These are phyloP conservation scores for Penicillium steckii DNA, from an alignment of 495 filamentous ascomycete species.

Conservation along the genomic window DNA sequence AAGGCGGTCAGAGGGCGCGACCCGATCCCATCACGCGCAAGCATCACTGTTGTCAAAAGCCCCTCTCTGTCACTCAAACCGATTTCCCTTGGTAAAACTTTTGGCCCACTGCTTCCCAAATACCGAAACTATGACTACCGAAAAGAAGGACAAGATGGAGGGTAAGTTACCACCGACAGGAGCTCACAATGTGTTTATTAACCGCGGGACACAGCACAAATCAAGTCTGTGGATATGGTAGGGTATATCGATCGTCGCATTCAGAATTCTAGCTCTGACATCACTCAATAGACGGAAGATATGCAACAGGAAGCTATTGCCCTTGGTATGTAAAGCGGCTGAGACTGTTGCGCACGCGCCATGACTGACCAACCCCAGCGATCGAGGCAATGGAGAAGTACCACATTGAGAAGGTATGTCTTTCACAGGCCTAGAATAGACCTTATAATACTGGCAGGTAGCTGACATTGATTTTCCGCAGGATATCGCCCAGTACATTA, in stretches of 20 bases:
- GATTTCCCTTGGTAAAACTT: neutral
- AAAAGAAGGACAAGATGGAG: slow-evolving; percentile 71
- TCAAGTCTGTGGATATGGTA: slow-evolving; percentile 99
- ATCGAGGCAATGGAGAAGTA: slow-evolving; percentile 91
- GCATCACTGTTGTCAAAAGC: neutral
- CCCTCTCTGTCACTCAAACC: neutral
- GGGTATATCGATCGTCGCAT: slow-evolving; percentile 12
- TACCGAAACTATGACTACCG: slow-evolving; percentile 43
- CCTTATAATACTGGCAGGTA: neutral
- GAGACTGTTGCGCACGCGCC: neutral
- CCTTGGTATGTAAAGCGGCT: slow-evolving; percentile 74
- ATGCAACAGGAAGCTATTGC: slow-evolving; percentile 95
- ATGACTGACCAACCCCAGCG: slow-evolving; percentile 52
- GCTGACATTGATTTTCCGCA: slow-evolving; percentile 28
- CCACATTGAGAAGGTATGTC: slow-evolving; percentile 83
- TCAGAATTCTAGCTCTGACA: slow-evolving; percentile 16
- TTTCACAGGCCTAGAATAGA: neutral
- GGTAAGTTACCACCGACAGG: slow-evolving; percentile 44
- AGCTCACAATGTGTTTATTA: neutral
- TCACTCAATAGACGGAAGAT: slow-evolving; percentile 71
- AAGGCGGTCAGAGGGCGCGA: neutral
- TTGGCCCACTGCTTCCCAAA: neutral
- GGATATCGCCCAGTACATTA: slow-evolving; percentile 98
- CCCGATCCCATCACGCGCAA: neutral
- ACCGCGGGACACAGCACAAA: slow-evolving; percentile 61